These are phyloP conservation scores for Plasmodium vivax DNA, from an alignment of 169 alveolate species.

Conservation along the genomic window DNA sequence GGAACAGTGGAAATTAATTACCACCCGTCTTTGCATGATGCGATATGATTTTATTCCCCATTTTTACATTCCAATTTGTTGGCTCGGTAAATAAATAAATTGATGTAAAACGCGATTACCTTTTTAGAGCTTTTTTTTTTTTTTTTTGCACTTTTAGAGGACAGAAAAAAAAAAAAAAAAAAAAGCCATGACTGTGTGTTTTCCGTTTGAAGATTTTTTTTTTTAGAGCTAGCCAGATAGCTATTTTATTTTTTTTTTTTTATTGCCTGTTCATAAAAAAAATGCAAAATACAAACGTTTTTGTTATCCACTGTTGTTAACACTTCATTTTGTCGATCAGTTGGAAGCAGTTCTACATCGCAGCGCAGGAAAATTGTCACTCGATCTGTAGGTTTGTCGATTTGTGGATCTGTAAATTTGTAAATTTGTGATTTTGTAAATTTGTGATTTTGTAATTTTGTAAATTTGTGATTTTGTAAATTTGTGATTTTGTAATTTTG, in stretches of 20 bases:
- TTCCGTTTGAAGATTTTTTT: too few species aligned
- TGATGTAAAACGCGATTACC: not conserved
- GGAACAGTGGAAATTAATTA: not conserved
- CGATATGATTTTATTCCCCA: not conserved
- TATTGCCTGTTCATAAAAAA: not conserved
- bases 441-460: too few species aligned
- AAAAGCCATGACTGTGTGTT: not conserved
- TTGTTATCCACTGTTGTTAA: not conserved
- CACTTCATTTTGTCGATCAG: not conserved
- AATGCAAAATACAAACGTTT: not conserved
- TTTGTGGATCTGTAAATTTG: too few species aligned
- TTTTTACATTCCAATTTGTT: not conserved
- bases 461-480: too few species aligned
- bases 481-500: not conserved
- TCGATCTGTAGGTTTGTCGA: not conserved
- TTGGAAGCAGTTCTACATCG: not conserved
- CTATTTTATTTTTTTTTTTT: not conserved
- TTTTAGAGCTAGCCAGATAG: not conserved
- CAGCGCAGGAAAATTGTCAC: not conserved
- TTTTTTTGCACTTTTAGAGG: not conserved
- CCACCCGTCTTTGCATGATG: not conserved
- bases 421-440: too few species aligned
- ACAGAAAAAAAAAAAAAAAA: not conserved
- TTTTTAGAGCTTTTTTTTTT: conserved; percentile 1
- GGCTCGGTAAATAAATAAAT: not conserved